A percentile compares a stretch with the other conserved stretches of the same genome.
These are phyloP conservation scores for Metschnikowia dekortorum DNA, from an alignment of 805 yeast species.

Conservation along the genomic window DNA sequence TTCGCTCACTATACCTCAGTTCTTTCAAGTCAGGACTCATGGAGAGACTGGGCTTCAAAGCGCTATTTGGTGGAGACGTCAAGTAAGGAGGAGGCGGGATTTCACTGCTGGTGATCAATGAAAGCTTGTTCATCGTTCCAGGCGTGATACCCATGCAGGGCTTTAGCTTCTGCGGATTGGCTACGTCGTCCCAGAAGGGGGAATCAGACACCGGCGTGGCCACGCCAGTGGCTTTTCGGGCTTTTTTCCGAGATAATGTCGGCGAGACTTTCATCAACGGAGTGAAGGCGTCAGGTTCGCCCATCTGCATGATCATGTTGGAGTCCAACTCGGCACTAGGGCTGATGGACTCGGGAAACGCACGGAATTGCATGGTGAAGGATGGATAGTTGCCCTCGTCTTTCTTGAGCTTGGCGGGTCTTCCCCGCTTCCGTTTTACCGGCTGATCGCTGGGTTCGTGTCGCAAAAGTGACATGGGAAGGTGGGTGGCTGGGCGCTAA, in stretches of 20 bases:
- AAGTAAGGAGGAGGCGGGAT: conserved; percentile 1
- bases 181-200: conserved; percentile 5
- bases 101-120: conserved; percentile 25
- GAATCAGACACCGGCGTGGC: not conserved
- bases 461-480: not conserved
- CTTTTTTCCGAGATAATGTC: conserved; percentile 10
- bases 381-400: conserved; percentile 31
- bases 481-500: not conserved
- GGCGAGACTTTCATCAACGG: conserved; percentile 43
- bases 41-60: conserved; percentile 7
- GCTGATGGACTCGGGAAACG: conserved; percentile 30
- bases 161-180: not conserved
- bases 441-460: conserved; percentile 12
- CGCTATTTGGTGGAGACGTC: conserved; percentile 20
- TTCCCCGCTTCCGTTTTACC: conserved; percentile 39
- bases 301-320: conserved; percentile 33
- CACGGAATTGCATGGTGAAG: conserved; percentile 37
- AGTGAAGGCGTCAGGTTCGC: conserved; percentile 41
- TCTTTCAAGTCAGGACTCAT: conserved; percentile 3
- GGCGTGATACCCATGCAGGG: not conserved
- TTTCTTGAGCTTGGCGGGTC: conserved; percentile 42
- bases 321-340: conserved; percentile 40
- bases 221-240: conserved; percentile 3
- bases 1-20: not conserved
- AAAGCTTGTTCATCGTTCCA: conserved; percentile 31